Evolutionary conservation across 495 filamentous ascomycete genomes (phyloP).

Genomic region (Hypoxylon perforatum): DNA sequence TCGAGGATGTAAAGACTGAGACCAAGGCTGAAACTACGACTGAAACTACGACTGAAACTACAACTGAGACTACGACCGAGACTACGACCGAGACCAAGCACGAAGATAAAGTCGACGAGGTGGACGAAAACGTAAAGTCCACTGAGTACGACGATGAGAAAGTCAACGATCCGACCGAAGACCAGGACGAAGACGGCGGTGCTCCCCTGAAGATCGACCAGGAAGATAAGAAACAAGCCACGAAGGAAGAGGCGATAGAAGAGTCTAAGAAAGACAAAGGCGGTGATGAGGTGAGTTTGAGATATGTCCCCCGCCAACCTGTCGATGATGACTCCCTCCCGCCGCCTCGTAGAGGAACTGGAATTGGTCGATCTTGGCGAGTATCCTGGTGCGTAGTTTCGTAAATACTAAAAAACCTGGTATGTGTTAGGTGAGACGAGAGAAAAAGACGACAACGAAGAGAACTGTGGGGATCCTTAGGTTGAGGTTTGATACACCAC

Average conservation of each 20-base stretch:
- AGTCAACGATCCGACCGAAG: constrained; percentile 6
- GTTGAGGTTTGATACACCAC: too few relatives aligned
- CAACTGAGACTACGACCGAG: background rate
- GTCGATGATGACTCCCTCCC: background rate
- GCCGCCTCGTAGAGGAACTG: background rate
- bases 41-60: background rate
- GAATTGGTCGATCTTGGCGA: constrained; percentile 2
- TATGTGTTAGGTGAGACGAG: background rate
- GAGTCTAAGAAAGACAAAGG: constrained; percentile 3
- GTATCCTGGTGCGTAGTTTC: background rate
- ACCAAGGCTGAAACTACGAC: constrained; percentile 1
- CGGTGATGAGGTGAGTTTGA: background rate
- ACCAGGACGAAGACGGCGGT: constrained; percentile 10
- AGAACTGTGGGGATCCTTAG: too few relatives aligned
- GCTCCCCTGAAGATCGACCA: background rate
- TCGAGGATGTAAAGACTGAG: background rate
- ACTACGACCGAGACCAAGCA: background rate
- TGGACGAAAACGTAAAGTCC: constrained; percentile 1
- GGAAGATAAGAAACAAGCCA: background rate
- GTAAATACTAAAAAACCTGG: background rate
- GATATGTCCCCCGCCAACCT: background rate
- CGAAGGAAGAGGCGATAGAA: background rate
- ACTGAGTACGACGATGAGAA: background rate
- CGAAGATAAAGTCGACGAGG: background rate
- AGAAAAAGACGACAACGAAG: background rate